Percentiles rank a stretch among this genome's conserved stretches.
These are phyloP conservation scores for Cucumis cinereus DNA, from an alignment of 306 rosid genomes.

Conservation along the genomic window DNA sequence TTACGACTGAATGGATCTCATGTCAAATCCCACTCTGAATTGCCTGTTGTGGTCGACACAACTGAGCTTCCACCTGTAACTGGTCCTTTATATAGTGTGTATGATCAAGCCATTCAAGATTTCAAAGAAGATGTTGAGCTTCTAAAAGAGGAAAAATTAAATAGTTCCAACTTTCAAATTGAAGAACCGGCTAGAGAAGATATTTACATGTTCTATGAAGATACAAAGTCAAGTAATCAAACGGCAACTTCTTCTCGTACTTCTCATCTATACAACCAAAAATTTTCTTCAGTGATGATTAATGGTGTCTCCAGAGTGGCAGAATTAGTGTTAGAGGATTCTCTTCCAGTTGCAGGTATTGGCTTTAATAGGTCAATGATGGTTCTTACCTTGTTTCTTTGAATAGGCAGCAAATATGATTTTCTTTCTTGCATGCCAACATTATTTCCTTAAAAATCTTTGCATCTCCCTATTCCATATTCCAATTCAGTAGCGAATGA, in stretches of 20 bases:
- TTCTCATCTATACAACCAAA: constrained; percentile 20
- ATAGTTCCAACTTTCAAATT: constrained; percentile 16
- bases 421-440: constrained; percentile 2
- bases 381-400: constrained; percentile 1
- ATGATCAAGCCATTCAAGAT: constrained; percentile 17
- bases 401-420: background rate
- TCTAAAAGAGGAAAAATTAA: constrained; percentile 16
- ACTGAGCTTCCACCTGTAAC: constrained; percentile 18
- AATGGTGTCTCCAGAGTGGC: constrained; percentile 20
- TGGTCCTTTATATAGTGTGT: constrained; percentile 13
- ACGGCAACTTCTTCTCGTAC: constrained; percentile 25
- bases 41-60: constrained; percentile 18
- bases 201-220: constrained; percentile 68
- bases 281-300: constrained; percentile 23
- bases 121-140: constrained; percentile 23
- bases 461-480: constrained; percentile 3
- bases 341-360: constrained; percentile 40
- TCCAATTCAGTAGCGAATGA: constrained; percentile 14
- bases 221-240: constrained; percentile 25
- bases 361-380: constrained; percentile 12
- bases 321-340: constrained; percentile 17
- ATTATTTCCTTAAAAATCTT: constrained; percentile 6
- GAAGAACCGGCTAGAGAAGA: constrained; percentile 57
- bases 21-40: constrained; percentile 34
- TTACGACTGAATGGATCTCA: constrained; percentile 33